A percentile compares a stretch with the other conserved stretches of the same genome.
These are phyloP conservation scores for Rhizopogon vinicolor DNA, from an alignment of 768 basidiomycete species.

Conservation along the genomic window DNA sequence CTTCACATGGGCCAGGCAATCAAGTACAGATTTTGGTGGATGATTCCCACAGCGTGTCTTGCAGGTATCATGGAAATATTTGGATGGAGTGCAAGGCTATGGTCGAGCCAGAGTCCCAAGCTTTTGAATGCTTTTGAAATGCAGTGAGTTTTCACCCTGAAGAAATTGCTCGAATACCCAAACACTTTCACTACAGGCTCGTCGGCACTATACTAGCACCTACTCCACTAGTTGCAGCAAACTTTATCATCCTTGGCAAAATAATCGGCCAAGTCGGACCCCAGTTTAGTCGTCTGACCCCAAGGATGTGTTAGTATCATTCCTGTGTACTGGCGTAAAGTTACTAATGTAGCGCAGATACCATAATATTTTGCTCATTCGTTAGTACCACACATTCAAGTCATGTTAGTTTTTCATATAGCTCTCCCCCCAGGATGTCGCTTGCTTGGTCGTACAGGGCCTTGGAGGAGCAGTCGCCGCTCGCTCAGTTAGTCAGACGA, in stretches of 20 bases:
- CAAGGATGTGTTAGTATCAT: constrained; percentile 19
- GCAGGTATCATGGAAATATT: constrained; percentile 46
- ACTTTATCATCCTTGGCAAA: constrained; percentile 48
- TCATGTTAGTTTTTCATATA: not conserved
- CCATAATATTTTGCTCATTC: constrained; percentile 7
- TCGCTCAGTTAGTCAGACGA: constrained; percentile 19
- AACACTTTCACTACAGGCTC: constrained; percentile 11
- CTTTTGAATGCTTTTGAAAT: constrained; percentile 34
- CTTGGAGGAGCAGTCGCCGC: constrained; percentile 43
- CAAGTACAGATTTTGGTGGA: constrained; percentile 45
- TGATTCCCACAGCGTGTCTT: constrained; percentile 43
- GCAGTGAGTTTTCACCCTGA: constrained; percentile 28
- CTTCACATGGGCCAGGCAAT: constrained; percentile 42
- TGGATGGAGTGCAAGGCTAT: constrained; percentile 54
- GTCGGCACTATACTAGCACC: constrained; percentile 47
- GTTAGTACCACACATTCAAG: constrained; percentile 4
- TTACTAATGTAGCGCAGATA: constrained; percentile 4
- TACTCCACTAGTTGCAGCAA: constrained; percentile 52
- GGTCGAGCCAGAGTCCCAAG: constrained; percentile 33
- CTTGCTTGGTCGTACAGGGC: constrained; percentile 36
- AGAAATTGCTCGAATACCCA: no score
- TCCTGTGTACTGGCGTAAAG: not conserved
- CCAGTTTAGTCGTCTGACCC: constrained; percentile 45
- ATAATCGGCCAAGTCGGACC: constrained; percentile 41
- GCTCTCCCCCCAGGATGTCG: constrained; percentile 22